These are phyloP conservation scores for Colletotrichum sp. DNA, from an alignment of 2,329 filamentous ascomycete species.

Conservation along the genomic window DNA sequence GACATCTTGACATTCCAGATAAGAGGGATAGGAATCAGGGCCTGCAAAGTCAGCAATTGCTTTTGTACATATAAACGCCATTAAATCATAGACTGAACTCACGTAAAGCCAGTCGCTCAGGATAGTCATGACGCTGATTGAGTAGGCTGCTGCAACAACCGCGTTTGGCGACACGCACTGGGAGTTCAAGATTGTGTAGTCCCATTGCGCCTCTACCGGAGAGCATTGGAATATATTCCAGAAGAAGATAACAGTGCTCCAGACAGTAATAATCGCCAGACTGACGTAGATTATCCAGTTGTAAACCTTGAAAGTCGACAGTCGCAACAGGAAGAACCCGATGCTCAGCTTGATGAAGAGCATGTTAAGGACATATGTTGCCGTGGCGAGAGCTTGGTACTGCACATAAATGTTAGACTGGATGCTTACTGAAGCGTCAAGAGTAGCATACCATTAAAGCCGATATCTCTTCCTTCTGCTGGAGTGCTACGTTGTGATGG, in stretches of 20 bases:
- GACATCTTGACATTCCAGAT: conserved; percentile 61
- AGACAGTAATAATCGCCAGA: conserved; percentile 50
- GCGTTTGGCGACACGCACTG: conserved; percentile 48
- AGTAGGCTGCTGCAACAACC: conserved; percentile 54
- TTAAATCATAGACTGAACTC: conserved; percentile 17
- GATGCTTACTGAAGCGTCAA: neutral
- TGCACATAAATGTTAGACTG: conserved; percentile 23
- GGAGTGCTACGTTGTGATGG: conserved; percentile 50
- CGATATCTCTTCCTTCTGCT: conserved; percentile 42
- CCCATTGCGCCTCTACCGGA: conserved; percentile 57
- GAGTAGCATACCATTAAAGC: conserved; percentile 46
- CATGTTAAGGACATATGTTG: conserved; percentile 57
- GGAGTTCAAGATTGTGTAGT: conserved; percentile 48
- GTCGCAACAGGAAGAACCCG: conserved; percentile 54
- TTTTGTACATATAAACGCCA: neutral
- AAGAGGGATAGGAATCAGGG: conserved; percentile 58
- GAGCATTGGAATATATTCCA: conserved; percentile 58
- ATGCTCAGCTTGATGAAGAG: conserved; percentile 63
- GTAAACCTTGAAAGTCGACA: conserved; percentile 51
- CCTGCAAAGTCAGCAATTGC: conserved; percentile 30
- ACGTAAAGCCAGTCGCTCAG: conserved; percentile 60
- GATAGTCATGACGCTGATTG: conserved; percentile 57
- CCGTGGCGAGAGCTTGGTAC: conserved; percentile 57
- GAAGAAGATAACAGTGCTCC: conserved; percentile 53
- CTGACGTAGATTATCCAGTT: conserved; percentile 51